Base-by-base conservation (phyloP, 2,329 filamentous ascomycete genomes). In the Colletotrichum limetticola region DNA sequence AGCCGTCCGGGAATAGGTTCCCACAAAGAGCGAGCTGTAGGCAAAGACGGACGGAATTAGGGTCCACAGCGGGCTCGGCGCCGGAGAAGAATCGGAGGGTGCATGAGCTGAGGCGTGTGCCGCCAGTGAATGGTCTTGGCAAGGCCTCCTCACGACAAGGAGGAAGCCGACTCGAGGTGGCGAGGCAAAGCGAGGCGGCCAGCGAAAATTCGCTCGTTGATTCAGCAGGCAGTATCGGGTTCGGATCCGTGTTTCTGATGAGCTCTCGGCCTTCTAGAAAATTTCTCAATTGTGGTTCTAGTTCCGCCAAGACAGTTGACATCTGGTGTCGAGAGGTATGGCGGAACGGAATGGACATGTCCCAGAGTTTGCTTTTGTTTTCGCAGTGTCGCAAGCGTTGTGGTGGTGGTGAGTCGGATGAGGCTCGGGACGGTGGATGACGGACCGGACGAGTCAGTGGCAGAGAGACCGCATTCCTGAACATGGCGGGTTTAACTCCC, bases 371-470 rank as follows among this genome's bases (percentile, higher is more conserved):
- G 56, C 46, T 46, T 14, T 58, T 65, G 37, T 60, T 72, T 69
- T 32, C 62, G 60, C 42, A 49, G 42, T n/a, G 42, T 57, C 60
- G 19, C 59, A 46, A 57, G 49, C 55, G 42, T 42, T 42, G 14
- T 42, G 37, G 35, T 42, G 37, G 49, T 60, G 46, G 46, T 28
- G 57, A 46, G 37, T 57, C 58, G 66, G 70, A 60, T 49, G n/a
- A 57, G 24, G 60, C 60, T 65, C 66, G 66, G 66, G 35, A 70
- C 24, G 30, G 35, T 56, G 70, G 70, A 59, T 55, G 37, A 52
- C 66, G 70, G 60, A 28, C 66, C 66, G 60, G 70, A 46, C 70
- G 60, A 70, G 70, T 72, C 66, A 66, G 69, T 52, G 59, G 22
- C 57, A 52, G 24, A 11, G 69, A 22, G 28, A 26, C 28, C 28